Base-by-base conservation (phyloP, 2,329 filamentous ascomycete genomes). In the Ophiocordyceps camponoti-rufipedis region DNA sequence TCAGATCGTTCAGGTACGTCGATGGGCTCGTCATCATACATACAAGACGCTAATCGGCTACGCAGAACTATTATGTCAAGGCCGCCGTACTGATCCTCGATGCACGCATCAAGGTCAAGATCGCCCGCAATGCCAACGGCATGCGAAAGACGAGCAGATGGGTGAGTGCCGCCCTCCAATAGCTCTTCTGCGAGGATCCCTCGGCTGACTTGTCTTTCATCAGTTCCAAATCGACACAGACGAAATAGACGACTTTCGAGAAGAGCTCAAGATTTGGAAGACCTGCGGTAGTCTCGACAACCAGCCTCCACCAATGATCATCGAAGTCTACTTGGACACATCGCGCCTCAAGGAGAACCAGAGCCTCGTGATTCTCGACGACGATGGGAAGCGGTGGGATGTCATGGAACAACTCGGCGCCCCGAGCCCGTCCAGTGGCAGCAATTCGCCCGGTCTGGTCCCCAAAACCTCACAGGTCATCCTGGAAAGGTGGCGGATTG, bases 191-290 rank as follows among this genome's bases (percentile, higher is more conserved):
- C 11, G 12, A 31, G 23, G 10, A 14, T 29, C 19, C 12, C 13
- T 3, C 41, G 16, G 12, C 41, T 14, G 23, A 8, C n/a, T 42
- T 18, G 23, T 10, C 6, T 16, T 28, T 28, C 16, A n/a, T n/a
- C 56, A 96, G 91, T 98, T 95, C 65, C 93, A 94, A 68, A 79
- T 95, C 53, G 83, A 94, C 53, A 81, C 94, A 41, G 84, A 94
- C 54, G 91, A 98, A 55, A 89, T 89, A 50, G 85, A 94, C 57
- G 79, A 84, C 49, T 87, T 94, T 57, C 72, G 75, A 55, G 82
- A 93, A 52, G 83, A 91, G 51, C 73, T 96, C 50, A 73, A 74
- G 54, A 71, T 77, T 47, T 98, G 88, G 88, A 89, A 81, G 62
- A 74, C 69, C 42, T 84, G 83, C 57, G 83, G 89, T 59, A 77